Percentiles rank a stretch among this genome's conserved stretches.
Conservation (phyloP, 768 basidiomycete genomes). For the Phanerochaete sordida region DNA sequence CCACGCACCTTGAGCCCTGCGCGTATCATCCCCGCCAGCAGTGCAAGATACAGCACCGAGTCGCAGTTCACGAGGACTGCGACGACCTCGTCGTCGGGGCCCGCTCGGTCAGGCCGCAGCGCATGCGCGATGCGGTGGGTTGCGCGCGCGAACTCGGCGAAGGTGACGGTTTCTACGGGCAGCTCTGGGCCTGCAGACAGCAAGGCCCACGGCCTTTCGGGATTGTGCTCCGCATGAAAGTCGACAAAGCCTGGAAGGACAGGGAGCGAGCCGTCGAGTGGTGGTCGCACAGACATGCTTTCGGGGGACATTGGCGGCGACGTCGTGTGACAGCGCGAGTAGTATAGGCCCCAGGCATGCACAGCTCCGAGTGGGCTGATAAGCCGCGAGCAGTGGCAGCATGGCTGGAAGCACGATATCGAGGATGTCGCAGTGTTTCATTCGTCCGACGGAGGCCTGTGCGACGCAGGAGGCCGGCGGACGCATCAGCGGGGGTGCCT, state of each 20-base stretch:
- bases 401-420: too few species aligned
- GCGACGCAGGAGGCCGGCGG: too few species aligned
- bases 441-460: too few species aligned
- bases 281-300: neutral
- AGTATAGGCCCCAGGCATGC: too few species aligned
- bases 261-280: constrained; percentile 5
- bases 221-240: constrained; percentile 7
- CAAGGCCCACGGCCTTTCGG: neutral
- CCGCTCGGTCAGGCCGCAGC: neutral
- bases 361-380: too few species aligned
- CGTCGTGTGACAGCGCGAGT: too few species aligned
- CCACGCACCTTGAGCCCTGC: constrained; percentile 12
- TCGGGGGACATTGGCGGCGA: too few species aligned
- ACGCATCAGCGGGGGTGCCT: too few species aligned
- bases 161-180: neutral
- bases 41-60: constrained; percentile 17
- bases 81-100: neutral
- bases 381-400: too few species aligned
- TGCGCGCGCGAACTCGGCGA: neutral
- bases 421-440: too few species aligned
- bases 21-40: constrained; percentile 16
- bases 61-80: constrained; percentile 19
- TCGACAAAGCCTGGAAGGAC: constrained; percentile 6
- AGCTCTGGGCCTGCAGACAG: neutral
- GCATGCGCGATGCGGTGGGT: constrained; percentile 1